phyloP scores from a whole-genome alignment of 352 stramenopile genomes.

The Globisporangium rhizosaccharum region DNA sequence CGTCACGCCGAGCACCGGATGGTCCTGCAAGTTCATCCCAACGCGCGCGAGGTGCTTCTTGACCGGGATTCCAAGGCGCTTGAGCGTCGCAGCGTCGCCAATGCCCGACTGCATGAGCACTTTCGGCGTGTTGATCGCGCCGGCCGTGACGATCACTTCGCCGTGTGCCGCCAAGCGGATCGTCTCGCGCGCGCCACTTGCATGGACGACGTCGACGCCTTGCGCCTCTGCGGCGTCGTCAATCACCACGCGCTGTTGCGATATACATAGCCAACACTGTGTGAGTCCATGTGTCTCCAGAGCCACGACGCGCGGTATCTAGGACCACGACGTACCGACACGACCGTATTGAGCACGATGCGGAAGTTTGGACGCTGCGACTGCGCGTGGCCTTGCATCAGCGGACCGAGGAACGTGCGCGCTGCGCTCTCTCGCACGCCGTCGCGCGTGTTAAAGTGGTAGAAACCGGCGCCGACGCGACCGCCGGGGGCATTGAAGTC shows the following conservation, averaged over 20 bases:
- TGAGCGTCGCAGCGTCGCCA: slow-evolving; percentile 35
- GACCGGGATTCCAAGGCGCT: slow-evolving; percentile 35
- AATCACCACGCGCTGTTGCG: slow-evolving; percentile 38
- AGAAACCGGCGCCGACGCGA: slow-evolving; percentile 70
- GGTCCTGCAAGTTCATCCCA: slow-evolving; percentile 88
- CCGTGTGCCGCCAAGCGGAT: slow-evolving; percentile 35
- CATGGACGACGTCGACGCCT: slow-evolving; percentile 35
- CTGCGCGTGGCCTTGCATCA: slow-evolving; percentile 26
- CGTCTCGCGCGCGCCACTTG: slow-evolving; percentile 28
- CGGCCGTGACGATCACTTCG: slow-evolving; percentile 73
- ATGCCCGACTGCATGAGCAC: slow-evolving; percentile 74
- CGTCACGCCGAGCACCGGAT: slow-evolving; percentile 75
- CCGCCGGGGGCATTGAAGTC: slow-evolving; percentile 83
- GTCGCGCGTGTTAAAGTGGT: slow-evolving; percentile 84
- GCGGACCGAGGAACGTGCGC: slow-evolving; percentile 57
- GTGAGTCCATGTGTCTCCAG: not conserved
- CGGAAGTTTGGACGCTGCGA: slow-evolving; percentile 41
- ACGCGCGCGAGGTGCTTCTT: slow-evolving; percentile 72
- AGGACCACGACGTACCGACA: slow-evolving; percentile 34
- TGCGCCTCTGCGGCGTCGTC: slow-evolving; percentile 24
- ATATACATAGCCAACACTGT: slow-evolving; percentile 1
- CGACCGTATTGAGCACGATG: slow-evolving; percentile 47
- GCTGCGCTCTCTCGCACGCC: slow-evolving; percentile 81
- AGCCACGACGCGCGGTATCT: too few relatives aligned
- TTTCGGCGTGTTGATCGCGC: slow-evolving; percentile 85